These are phyloP conservation scores for Phanerodontia chrysosporium DNA, from an alignment of 768 basidiomycete species.

Conservation along the genomic window DNA sequence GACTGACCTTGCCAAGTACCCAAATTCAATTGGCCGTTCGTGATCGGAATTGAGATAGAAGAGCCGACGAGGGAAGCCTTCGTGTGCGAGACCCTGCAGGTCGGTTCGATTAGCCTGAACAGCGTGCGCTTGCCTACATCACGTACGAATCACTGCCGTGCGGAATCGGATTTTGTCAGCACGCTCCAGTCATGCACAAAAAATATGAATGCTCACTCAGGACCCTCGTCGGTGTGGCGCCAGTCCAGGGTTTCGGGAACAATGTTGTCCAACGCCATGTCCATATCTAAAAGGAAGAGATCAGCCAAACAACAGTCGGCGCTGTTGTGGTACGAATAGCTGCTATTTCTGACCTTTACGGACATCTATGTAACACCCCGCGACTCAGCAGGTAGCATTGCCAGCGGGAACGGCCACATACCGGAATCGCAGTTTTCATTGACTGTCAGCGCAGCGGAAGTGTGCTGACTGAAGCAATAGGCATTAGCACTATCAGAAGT, in stretches of 20 bases:
- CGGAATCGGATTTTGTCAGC: constrained; percentile 6
- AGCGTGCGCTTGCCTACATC: neutral
- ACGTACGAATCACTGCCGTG: constrained; percentile 68
- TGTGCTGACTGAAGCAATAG: constrained; percentile 58
- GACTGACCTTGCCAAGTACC: constrained; percentile 88
- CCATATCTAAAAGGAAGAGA: constrained; percentile 66
- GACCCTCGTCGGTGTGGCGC: constrained; percentile 89
- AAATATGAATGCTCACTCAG: constrained; percentile 72
- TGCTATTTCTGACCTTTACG: constrained; percentile 32
- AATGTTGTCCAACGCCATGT: constrained; percentile 86
- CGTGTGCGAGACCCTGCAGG: constrained; percentile 79
- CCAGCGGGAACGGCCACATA: constrained; percentile 21
- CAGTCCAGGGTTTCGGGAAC: constrained; percentile 82
- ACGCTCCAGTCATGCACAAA: neutral
- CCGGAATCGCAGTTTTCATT: constrained; percentile 90
- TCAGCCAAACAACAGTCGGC: constrained; percentile 14
- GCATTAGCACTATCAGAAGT: too few relatives aligned
- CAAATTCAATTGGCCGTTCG: constrained; percentile 68
- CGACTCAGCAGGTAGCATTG: neutral
- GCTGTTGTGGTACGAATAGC: neutral
- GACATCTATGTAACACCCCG: constrained; percentile 30
- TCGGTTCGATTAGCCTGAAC: neutral
- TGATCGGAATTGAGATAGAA: constrained; percentile 81
- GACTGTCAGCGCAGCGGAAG: constrained; percentile 72
- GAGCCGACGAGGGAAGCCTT: constrained; percentile 85